Conservation (phyloP, 2,329 filamentous ascomycete species). For the Hymenotorrendiella dingleyae region DNA sequence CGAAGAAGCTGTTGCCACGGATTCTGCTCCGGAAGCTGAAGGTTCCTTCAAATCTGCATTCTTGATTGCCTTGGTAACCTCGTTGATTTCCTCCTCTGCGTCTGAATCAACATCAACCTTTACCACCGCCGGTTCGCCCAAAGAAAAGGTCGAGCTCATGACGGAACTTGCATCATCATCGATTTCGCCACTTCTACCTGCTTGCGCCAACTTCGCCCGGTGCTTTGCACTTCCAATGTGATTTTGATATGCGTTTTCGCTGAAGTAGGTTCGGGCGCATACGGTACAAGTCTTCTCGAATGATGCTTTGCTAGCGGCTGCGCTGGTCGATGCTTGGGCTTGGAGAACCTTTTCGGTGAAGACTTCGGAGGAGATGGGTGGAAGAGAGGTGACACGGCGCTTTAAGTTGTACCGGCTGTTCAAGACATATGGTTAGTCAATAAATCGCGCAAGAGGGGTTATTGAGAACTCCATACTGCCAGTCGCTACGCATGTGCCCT, state of each 20-base stretch:
- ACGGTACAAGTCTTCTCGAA: conserved; percentile 78
- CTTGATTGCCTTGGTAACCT: conserved; percentile 73
- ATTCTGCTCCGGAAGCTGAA: conserved; percentile 15
- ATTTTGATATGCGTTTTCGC: conserved; percentile 92
- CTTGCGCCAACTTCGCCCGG: conserved; percentile 57
- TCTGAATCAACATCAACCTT: conserved; percentile 55
- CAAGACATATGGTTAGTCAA: conserved; percentile 14
- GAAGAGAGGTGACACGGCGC: conserved; percentile 82
- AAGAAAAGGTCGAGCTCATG: conserved; percentile 84
- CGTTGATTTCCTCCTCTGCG: conserved; percentile 67
- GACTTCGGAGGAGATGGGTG: conserved; percentile 83
- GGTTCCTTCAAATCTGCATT: conserved; percentile 46
- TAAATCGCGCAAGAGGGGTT: background rate
- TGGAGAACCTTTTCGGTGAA: conserved; percentile 95
- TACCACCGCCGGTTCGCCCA: conserved; percentile 63
- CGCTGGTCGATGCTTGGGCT: conserved; percentile 76
- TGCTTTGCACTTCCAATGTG: conserved; percentile 90
- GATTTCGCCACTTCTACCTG: conserved; percentile 29
- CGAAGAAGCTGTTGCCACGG: conserved; percentile 22
- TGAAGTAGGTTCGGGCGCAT: conserved; percentile 92
- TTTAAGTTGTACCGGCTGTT: conserved; percentile 89
- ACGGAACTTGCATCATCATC: conserved; percentile 72
- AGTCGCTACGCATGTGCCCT: conserved; percentile 95
- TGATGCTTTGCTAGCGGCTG: conserved; percentile 79
- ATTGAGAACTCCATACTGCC: conserved; percentile 66